phyloP scores from a whole-genome alignment of 225 moss, liverwort and hornwort species.

The Neckera pumila region DNA sequence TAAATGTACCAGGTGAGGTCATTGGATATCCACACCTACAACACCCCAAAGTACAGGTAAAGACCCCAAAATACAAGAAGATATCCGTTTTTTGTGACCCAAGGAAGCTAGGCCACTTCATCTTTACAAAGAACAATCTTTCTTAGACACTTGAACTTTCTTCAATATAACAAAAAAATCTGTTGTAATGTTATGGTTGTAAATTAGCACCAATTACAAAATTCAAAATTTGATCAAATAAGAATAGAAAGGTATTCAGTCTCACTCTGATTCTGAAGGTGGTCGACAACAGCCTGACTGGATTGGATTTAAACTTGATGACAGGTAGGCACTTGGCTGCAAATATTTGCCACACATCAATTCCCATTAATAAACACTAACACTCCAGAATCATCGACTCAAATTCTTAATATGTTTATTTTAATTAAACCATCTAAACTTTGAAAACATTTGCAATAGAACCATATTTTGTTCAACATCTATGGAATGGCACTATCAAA shows the following conservation, averaged over 20 bases:
- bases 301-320: slow-evolving; percentile 20
- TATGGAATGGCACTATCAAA: background rate
- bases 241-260: background rate
- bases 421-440: background rate
- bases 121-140: background rate
- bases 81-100: background rate
- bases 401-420: background rate
- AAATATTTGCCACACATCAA: background rate
- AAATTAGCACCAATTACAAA: background rate
- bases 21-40: slow-evolving; percentile 23
- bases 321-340: slow-evolving; percentile 19
- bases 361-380: background rate
- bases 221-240: background rate
- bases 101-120: background rate
- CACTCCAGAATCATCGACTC: background rate
- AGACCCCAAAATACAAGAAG: background rate
- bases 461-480: background rate
- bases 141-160: background rate
- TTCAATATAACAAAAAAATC: too few species aligned
- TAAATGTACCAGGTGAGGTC: slow-evolving; percentile 3
- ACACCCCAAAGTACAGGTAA: background rate
- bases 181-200: background rate
- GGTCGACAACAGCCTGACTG: slow-evolving; percentile 36
- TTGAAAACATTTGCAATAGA: background rate
- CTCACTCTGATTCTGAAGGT: slow-evolving; percentile 36